Conservation (phyloP, 2,329 filamentous ascomycete species). For the Claviceps sorghi region DNA sequence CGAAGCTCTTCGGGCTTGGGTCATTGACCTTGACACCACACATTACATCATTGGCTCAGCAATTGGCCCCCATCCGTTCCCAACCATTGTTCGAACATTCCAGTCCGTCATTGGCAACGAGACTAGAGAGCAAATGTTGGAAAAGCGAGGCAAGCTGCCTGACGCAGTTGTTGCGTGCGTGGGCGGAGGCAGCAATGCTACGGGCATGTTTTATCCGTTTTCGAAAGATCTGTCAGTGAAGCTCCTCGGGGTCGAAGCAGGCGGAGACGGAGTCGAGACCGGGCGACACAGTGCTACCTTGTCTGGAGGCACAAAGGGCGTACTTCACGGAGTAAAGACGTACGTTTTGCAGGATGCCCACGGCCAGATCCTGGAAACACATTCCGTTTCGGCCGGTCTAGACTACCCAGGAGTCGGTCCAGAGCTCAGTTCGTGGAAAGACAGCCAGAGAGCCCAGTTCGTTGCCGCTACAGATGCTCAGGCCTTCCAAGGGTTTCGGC, state of each 20-base stretch:
- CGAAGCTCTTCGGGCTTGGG: constrained; percentile 88
- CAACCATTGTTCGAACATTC: constrained; percentile 93
- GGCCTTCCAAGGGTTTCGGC: constrained; percentile 73
- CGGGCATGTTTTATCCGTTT: constrained; percentile 98
- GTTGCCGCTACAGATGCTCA: constrained; percentile 83
- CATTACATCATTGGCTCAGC: constrained; percentile 98
- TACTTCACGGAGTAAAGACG: constrained; percentile 88
- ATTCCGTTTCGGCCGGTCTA: constrained; percentile 89
- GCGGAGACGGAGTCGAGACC: constrained; percentile 83
- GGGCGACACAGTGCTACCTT: constrained; percentile 76
- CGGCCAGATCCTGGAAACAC: constrained; percentile 87
- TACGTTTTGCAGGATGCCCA: constrained; percentile 88
- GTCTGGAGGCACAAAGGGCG: constrained; percentile 72
- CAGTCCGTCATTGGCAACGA: constrained; percentile 92
- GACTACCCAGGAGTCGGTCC: constrained; percentile 96
- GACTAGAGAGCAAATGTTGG: constrained; percentile 81
- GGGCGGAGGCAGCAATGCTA: constrained; percentile 85
- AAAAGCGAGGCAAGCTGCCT: constrained; percentile 73
- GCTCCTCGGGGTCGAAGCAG: constrained; percentile 86
- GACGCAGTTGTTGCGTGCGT: constrained; percentile 96
- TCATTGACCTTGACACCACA: constrained; percentile 79
- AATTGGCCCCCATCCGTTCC: constrained; percentile 95
- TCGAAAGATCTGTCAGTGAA: constrained; percentile 71
- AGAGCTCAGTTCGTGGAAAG: constrained; percentile 87
- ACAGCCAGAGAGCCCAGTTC: constrained; percentile 71